Conservation (phyloP, 2,329 filamentous ascomycete species). For the Talaromyces sp. region DNA sequence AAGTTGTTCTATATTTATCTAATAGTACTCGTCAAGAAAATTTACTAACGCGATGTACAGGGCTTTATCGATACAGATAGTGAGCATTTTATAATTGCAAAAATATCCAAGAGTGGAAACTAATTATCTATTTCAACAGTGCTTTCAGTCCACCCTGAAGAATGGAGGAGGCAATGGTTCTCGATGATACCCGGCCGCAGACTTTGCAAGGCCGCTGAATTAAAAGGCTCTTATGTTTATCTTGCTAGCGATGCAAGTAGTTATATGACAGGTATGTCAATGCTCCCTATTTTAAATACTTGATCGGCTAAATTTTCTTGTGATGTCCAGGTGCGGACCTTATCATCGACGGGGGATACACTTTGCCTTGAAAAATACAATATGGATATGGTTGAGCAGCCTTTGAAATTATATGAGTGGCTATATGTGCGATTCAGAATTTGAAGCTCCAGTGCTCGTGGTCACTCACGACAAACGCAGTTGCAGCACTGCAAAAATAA, state of each 20-base stretch:
- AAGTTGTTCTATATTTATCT: slow-evolving; percentile 33
- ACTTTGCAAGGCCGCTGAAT: slow-evolving; percentile 31
- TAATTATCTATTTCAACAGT: not conserved
- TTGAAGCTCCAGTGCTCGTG: not conserved
- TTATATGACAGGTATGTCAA: slow-evolving; percentile 38
- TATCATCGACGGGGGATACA: slow-evolving; percentile 44
- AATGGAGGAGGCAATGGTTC: slow-evolving; percentile 35
- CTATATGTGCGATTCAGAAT: not conserved
- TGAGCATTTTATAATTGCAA: not conserved
- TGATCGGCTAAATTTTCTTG: not conserved
- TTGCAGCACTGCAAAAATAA: not conserved
- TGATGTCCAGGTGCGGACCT: slow-evolving; percentile 31
- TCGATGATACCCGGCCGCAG: slow-evolving; percentile 33
- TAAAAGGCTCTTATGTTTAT: slow-evolving; percentile 41
- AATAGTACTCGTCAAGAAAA: slow-evolving; percentile 12
- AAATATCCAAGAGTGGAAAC: not conserved
- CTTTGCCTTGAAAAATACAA: too few species aligned
- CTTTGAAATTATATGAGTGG: not conserved
- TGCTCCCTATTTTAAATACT: not conserved
- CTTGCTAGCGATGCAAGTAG: slow-evolving; percentile 42
- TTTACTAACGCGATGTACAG: not conserved
- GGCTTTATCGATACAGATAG: not conserved
- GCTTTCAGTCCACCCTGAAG: slow-evolving; percentile 21
- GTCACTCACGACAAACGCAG: not conserved
- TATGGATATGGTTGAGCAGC: not conserved